phyloP scores from a whole-genome alignment of 306 rosid genomes.

The Casuarina equisetifolia region DNA sequence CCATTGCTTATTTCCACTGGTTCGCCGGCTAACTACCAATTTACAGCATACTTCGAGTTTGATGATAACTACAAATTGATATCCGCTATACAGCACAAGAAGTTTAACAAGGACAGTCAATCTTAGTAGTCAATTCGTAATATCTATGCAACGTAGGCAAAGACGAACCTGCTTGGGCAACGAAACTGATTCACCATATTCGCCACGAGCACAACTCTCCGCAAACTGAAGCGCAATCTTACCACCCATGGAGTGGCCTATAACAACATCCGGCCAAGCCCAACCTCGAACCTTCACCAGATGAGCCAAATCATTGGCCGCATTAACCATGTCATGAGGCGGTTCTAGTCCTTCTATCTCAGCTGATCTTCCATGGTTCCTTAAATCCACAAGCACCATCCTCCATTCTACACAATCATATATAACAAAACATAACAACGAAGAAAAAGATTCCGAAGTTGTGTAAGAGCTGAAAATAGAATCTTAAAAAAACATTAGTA shows the following conservation, averaged over 20 bases:
- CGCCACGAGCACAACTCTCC: conserved; percentile 59
- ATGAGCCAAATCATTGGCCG: conserved; percentile 80
- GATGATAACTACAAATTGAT: not conserved
- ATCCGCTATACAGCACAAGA: not conserved
- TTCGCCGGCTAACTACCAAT: too few relatives aligned
- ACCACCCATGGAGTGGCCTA: conserved; percentile 95
- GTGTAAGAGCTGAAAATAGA: not conserved
- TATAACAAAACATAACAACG: not conserved
- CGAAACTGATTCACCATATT: conserved; percentile 58
- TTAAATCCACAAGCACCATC: conserved; percentile 76
- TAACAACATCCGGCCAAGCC: conserved; percentile 92
- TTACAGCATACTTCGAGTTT: not conserved
- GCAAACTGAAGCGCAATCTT: conserved; percentile 76
- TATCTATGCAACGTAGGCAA: not conserved
- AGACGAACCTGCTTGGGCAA: conserved; percentile 77
- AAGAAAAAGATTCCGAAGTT: not conserved
- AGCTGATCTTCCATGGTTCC: conserved; percentile 82
- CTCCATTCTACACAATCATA: conserved; percentile 62
- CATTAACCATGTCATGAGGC: conserved; percentile 65
- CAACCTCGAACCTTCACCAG: conserved; percentile 67
- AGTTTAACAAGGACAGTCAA: not conserved
- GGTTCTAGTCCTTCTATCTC: conserved; percentile 53
- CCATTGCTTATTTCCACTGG: too few relatives aligned
- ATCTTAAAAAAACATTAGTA: not conserved
- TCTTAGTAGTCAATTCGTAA: not conserved